Conservation (phyloP, 176 grass and related monocot genomes). For the Dendrocalamus sinicus region DNA sequence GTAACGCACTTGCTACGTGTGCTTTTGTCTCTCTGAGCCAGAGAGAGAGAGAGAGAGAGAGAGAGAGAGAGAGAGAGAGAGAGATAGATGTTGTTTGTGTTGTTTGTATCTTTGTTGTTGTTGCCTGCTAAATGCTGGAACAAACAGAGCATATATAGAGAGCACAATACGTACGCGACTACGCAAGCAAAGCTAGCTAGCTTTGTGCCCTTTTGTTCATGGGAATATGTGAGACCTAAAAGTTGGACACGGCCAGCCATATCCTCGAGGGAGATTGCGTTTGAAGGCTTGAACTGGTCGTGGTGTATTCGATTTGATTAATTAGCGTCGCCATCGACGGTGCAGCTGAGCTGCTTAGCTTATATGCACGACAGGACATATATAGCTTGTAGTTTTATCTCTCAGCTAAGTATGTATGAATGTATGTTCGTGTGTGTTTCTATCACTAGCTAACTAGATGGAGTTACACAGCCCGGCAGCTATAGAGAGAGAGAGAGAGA, state of each 20-base stretch:
- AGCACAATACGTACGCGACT: not conserved
- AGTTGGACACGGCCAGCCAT: not conserved
- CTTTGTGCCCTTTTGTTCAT: not conserved
- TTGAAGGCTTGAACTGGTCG: not conserved
- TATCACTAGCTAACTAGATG: not conserved
- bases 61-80: too few relatives aligned
- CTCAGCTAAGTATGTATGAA: not conserved
- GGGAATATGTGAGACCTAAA: not conserved
- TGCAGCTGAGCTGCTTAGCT: not conserved
- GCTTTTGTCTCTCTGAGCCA: not conserved
- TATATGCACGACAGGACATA: not conserved
- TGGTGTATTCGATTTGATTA: not conserved
- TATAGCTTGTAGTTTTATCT: not conserved
- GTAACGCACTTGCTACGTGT: not conserved
- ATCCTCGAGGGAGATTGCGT: not conserved
- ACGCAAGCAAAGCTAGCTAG: not conserved
- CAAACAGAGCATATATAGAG: conserved; percentile 18
- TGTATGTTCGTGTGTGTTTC: not conserved
- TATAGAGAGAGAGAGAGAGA: not conserved
- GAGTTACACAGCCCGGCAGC: too few relatives aligned
- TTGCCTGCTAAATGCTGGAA: not conserved
- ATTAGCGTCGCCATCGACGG: not conserved
- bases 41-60: too few relatives aligned
- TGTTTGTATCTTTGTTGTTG: not conserved
- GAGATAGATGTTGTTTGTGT: not conserved